Evolutionary conservation across 1,139 yeast genomes (phyloP).

Genomic region (Blastobotrys raffinosifermentans): DNA sequence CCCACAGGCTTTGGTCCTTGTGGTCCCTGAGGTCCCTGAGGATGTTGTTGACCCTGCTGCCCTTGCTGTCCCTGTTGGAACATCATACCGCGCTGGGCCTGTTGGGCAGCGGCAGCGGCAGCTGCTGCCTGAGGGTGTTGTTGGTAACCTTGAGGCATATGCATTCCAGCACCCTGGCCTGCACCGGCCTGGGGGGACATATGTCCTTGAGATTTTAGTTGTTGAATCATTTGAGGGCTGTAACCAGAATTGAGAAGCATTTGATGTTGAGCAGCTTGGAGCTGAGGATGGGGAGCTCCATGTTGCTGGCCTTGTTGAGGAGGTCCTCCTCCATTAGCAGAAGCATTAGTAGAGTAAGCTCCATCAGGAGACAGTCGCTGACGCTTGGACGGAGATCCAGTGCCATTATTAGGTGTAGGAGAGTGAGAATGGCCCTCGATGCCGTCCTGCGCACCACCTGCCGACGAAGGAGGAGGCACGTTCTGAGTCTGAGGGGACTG

Average conservation of each 20-base stretch:
- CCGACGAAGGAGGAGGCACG: no score
- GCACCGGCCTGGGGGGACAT: slow-evolving; percentile 5
- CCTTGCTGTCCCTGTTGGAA: slow-evolving; percentile 4
- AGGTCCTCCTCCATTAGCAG: slow-evolving; percentile 14
- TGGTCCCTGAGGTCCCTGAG: slow-evolving; percentile 12
- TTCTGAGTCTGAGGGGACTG: slow-evolving; percentile 28
- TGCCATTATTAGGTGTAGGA: slow-evolving; percentile 23
- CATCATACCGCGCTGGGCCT: no score
- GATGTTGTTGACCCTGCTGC: slow-evolving; percentile 26
- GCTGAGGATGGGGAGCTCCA: slow-evolving; percentile 11
- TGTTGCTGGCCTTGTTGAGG: slow-evolving; percentile 29
- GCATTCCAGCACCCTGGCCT: background rate
- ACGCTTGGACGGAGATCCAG: slow-evolving; percentile 32
- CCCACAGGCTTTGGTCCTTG: no score
- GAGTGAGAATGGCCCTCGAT: slow-evolving; percentile 23
- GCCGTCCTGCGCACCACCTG: no score
- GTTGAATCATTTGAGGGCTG: slow-evolving; percentile 25
- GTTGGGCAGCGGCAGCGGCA: no score
- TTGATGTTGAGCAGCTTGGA: slow-evolving; percentile 13
- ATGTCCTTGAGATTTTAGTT: slow-evolving; percentile 17
- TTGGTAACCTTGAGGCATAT: no score
- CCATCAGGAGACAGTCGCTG: slow-evolving; percentile 36
- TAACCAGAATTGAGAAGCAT: slow-evolving; percentile 7
- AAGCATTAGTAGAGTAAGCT: slow-evolving; percentile 19
- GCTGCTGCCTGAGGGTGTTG: no score